phyloP scores from a whole-genome alignment of 2,329 filamentous ascomycete species.

The Calonectria hongkongensis region DNA sequence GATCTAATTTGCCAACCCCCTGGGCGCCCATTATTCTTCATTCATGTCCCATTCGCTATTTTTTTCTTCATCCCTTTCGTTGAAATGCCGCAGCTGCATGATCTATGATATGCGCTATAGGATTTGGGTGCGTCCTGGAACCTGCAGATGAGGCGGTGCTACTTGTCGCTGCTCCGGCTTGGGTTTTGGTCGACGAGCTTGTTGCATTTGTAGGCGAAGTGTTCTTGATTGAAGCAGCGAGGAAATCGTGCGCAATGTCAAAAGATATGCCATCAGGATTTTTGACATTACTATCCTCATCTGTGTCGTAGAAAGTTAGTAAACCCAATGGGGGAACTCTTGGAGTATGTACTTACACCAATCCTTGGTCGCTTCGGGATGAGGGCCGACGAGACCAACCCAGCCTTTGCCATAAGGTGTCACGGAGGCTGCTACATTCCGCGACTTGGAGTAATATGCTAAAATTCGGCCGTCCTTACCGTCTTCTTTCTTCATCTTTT shows the following conservation, averaged over 20 bases:
- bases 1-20: too few relatives aligned
- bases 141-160: conserved; percentile 6
- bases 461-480: conserved; percentile 39
- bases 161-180: not conserved
- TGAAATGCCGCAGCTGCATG: not conserved
- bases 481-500: not conserved
- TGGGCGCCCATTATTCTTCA: too few relatives aligned
- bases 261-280: conserved; percentile 51
- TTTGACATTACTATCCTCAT: conserved; percentile 20
- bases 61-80: not conserved
- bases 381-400: conserved; percentile 53
- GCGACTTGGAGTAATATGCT: conserved; percentile 49
- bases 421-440: conserved; percentile 51
- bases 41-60: not conserved
- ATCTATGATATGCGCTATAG: not conserved
- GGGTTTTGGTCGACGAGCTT: not conserved
- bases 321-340: not conserved
- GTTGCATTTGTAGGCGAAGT: not conserved
- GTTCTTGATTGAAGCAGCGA: conserved; percentile 42
- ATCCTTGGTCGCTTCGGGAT: conserved; percentile 50
- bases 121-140: not conserved
- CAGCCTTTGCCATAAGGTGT: conserved; percentile 49
- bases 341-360: conserved; percentile 50
- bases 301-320: not conserved
- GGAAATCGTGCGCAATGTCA: conserved; percentile 50